Conservation (phyloP, 768 basidiomycete species). For the Russula ochroleuca region DNA sequence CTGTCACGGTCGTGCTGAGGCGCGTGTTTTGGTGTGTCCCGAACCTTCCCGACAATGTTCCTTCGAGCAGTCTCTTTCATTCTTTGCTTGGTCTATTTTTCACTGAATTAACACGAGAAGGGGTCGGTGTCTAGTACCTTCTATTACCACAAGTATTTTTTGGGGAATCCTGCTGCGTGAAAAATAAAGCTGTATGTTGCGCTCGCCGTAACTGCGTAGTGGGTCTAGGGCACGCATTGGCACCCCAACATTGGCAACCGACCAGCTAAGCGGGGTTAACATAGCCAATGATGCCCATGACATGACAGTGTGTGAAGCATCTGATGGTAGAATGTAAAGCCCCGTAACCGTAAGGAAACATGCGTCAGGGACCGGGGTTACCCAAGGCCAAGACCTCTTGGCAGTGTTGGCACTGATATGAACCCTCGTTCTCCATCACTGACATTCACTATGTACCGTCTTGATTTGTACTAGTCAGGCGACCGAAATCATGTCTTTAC, state of each 20-base stretch:
- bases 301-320: no score
- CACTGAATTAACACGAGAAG: background rate
- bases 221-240: background rate
- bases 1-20: constrained; percentile 29
- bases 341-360: no score
- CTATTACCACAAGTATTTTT: background rate
- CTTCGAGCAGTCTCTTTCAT: background rate
- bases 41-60: background rate
- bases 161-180: background rate
- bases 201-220: background rate
- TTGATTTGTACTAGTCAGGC: no score
- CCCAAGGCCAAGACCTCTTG: no score
- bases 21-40: constrained; percentile 7
- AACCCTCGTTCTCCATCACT: no score
- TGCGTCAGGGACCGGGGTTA: no score
- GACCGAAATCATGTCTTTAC: background rate
- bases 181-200: background rate
- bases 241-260: no score
- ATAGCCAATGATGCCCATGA: no score
- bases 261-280: no score
- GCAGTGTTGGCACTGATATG: no score
- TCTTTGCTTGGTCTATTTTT: background rate
- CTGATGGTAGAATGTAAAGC: no score
- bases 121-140: background rate
- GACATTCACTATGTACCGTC: no score